These are phyloP conservation scores for Solanum chaucha DNA, from an alignment of 257 asterid species.

Conservation along the genomic window DNA sequence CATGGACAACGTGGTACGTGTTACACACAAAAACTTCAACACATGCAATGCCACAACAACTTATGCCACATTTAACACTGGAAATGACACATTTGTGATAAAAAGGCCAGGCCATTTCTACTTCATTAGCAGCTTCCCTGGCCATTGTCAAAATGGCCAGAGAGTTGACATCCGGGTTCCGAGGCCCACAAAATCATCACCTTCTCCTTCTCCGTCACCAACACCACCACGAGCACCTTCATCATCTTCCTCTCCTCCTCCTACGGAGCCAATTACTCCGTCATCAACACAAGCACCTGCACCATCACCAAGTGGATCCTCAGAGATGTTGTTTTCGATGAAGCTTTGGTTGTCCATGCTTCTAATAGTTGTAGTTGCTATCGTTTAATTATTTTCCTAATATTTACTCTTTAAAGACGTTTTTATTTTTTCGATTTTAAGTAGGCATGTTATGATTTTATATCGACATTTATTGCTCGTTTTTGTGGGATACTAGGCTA, in stretches of 20 bases:
- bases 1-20: constrained; percentile 40
- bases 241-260: neutral
- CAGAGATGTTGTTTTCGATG: neutral
- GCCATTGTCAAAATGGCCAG: constrained; percentile 47
- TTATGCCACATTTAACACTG: constrained; percentile 16
- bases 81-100: constrained; percentile 38
- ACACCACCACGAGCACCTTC: neutral
- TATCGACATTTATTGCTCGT: neutral
- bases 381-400: neutral
- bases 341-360: neutral
- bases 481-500: neutral
- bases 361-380: neutral
- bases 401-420: neutral
- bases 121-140: constrained; percentile 37
- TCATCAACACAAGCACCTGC: neutral
- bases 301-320: neutral
- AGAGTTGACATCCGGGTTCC: constrained; percentile 43
- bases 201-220: neutral
- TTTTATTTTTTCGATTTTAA: neutral
- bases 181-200: neutral
- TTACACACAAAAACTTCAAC: constrained; percentile 39
- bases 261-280: neutral
- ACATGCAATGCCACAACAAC: constrained; percentile 33
- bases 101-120: constrained; percentile 35
- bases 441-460: neutral